Conservation (phyloP, 2,329 filamentous ascomycete species). For the Mollisiaceae sp. region DNA sequence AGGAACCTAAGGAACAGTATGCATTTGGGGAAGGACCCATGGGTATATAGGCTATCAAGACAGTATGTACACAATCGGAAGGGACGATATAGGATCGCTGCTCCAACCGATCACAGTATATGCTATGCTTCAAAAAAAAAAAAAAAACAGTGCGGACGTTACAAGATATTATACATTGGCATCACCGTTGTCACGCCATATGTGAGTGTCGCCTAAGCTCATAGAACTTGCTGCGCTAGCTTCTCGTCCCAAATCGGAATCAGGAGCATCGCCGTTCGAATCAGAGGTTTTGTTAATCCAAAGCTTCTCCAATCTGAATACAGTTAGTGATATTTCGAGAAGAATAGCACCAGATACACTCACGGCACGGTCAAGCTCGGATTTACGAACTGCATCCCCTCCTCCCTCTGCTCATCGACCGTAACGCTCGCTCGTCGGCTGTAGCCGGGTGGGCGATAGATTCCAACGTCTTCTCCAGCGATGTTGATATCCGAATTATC, state of each 20-base stretch:
- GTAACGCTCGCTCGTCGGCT: conserved; percentile 54
- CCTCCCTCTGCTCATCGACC: conserved; percentile 74
- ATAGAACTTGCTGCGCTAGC: conserved; percentile 51
- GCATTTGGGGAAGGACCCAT: conserved; percentile 25
- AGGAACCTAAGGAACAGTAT: background rate
- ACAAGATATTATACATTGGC: conserved; percentile 39
- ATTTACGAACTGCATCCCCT: conserved; percentile 74
- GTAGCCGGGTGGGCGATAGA: conserved; percentile 34
- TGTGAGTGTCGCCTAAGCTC: conserved; percentile 56
- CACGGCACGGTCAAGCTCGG: conserved; percentile 73
- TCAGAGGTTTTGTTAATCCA: conserved; percentile 58
- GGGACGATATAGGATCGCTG: conserved; percentile 17
- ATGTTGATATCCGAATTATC: conserved; percentile 54
- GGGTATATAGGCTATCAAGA: conserved; percentile 21
- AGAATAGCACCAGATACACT: conserved; percentile 43
- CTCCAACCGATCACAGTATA: conserved; percentile 19
- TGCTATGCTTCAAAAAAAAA: conserved; percentile 22
- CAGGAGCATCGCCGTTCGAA: conserved; percentile 25
- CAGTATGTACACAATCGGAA: conserved; percentile 24
- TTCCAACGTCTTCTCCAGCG: conserved; percentile 47
- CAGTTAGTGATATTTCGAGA: conserved; percentile 19
- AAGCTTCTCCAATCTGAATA: conserved; percentile 64
- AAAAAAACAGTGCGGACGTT: background rate
- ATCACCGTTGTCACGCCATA: conserved; percentile 51
- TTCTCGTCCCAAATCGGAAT: conserved; percentile 32